Base-by-base conservation (phyloP, 495 filamentous ascomycete species). In the Penicillium cosmopolitanum region DNA sequence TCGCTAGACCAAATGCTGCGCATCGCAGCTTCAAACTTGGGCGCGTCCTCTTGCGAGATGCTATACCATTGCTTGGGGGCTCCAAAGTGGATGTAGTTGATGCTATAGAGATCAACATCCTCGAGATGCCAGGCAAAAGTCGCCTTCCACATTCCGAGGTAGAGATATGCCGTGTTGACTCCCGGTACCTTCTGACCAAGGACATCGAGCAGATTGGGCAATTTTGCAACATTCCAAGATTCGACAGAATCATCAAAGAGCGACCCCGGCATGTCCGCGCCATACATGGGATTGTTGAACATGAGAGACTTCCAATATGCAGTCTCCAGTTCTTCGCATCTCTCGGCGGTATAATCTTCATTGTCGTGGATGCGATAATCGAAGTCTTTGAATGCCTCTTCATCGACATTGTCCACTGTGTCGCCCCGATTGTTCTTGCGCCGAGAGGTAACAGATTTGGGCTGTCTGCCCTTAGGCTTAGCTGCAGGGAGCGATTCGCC, bases 11-110 rank as follows among this genome's bases (percentile, higher is more conserved):
- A 98, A 53, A 97, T 90, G 57, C 85, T 91, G 69, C 90, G 92
- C 95, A 98, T 98, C 48, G 92, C 93, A 9, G 88, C 86, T 74
- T 98, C 95, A 70, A 98, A 98, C 10, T 88, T 85, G 50, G 91
- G 82, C n/a, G 95, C 95, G 73, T 98, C 95, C 55, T 89, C 89
- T 70, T 97, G 96, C 2, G 94, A 96, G 59, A 98, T 98, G 72
- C 93, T 97, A 76, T 98, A 98, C 95, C 95, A 98, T 69, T 98
- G 95, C 72, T 98, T 98, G 5, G 95, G 95, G 11, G 95, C 95
- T 44, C 95, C 95, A 70, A 98, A 98, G 70, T 98, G 95, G 59
- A 98, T 93, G 72, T 97, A 98, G 77, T 98, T 98, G 80, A 98
- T 98, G 76, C 93, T 97, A 82, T 98, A 98, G 2, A 98, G 84